phyloP scores from a whole-genome alignment of 805 yeast genomes.

The Zygosaccharomyces lentus region DNA sequence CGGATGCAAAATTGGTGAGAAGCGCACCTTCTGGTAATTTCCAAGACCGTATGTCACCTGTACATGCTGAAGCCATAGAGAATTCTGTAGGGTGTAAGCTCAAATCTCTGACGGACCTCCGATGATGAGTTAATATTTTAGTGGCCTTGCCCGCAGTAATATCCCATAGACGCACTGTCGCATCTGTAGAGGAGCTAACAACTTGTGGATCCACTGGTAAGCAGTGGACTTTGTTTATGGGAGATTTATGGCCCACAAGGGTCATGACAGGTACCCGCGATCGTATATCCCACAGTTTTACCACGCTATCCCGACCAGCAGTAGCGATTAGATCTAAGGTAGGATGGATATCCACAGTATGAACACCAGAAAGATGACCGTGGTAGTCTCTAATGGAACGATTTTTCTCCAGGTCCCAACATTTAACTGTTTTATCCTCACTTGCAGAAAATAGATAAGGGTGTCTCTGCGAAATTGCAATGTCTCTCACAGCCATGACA shows the following conservation, averaged over 20 bases:
- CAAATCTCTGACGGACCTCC: constrained; percentile 73
- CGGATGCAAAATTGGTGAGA: constrained; percentile 49
- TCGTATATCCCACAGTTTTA: constrained; percentile 91
- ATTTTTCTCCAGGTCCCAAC: constrained; percentile 94
- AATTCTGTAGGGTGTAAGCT: constrained; percentile 62
- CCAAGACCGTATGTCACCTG: constrained; percentile 84
- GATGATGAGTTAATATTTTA: constrained; percentile 77
- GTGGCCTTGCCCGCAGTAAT: constrained; percentile 65
- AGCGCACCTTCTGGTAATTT: constrained; percentile 71
- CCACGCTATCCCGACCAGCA: constrained; percentile 84
- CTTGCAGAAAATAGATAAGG: constrained; percentile 91
- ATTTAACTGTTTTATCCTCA: constrained; percentile 86
- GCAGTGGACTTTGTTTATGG: constrained; percentile 64
- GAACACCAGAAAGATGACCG: constrained; percentile 90
- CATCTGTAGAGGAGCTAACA: constrained; percentile 76
- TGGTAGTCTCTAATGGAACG: constrained; percentile 80
- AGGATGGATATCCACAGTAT: constrained; percentile 81
- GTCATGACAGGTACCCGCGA: constrained; percentile 70
- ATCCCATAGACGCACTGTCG: constrained; percentile 89
- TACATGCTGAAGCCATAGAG: constrained; percentile 75
- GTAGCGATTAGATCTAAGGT: constrained; percentile 75
- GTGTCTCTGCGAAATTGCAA: constrained; percentile 66
- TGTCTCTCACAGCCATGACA: constrained; percentile 77
- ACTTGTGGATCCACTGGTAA: constrained; percentile 81
- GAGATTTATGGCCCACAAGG: constrained; percentile 73